These are phyloP conservation scores for Alternaria sp. DNA, from an alignment of 2,329 filamentous ascomycete genomes.

Conservation along the genomic window DNA sequence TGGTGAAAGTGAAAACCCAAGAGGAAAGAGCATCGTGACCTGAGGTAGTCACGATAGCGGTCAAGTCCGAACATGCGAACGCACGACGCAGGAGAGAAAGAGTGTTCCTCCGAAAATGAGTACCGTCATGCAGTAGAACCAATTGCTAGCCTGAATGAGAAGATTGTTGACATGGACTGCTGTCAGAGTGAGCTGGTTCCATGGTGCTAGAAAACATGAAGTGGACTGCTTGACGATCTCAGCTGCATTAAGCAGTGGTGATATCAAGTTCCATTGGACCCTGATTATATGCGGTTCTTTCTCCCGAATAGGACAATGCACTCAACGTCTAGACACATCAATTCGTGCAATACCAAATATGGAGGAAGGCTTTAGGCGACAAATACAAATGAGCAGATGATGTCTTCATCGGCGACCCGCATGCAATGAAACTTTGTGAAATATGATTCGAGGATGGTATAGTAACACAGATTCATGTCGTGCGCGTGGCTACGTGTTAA, in stretches of 20 bases:
- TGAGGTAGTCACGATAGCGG: not conserved
- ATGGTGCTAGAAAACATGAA: not conserved
- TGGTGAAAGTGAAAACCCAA: not conserved
- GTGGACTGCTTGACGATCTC: not conserved
- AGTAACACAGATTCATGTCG: constrained; percentile 3
- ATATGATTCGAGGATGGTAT: not conserved
- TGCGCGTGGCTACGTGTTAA: constrained; percentile 12
- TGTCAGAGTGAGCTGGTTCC: not conserved
- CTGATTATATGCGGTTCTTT: not conserved
- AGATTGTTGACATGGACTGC: not conserved
- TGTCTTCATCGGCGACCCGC: not conserved
- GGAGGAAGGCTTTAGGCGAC: not conserved
- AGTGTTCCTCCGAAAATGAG: not conserved
- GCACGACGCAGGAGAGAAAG: not conserved
- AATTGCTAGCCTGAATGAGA: not conserved
- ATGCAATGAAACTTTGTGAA: not conserved
- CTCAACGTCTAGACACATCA: not conserved
- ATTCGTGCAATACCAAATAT: not conserved
- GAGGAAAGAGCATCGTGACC: constrained; percentile 1
- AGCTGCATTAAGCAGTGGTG: not conserved
- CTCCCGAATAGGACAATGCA: not conserved
- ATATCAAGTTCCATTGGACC: not conserved
- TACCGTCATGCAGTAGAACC: not conserved
- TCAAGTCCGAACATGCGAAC: not conserved
- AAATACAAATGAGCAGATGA: not conserved